Conservation (phyloP, 2,329 filamentous ascomycete species). For the Thermomyces lanuginosus region DNA sequence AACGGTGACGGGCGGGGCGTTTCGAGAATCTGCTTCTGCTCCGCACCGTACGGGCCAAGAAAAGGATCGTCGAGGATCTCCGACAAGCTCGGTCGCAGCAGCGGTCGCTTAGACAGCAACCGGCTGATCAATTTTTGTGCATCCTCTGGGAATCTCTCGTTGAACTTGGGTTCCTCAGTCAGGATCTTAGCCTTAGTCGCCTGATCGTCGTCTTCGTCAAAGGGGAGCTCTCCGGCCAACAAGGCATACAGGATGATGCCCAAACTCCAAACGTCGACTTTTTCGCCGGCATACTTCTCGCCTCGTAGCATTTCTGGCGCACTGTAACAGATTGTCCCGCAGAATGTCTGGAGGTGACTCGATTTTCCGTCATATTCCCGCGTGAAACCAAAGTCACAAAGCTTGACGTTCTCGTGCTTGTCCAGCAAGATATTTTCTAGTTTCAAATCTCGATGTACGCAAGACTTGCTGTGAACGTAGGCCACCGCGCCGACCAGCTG, state of each 20-base stretch:
- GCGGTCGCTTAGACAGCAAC: conserved; percentile 78
- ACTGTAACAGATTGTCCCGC: conserved; percentile 92
- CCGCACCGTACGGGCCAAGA: conserved; percentile 67
- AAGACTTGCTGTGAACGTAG: conserved; percentile 89
- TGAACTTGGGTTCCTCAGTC: conserved; percentile 69
- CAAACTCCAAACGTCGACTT: conserved; percentile 96
- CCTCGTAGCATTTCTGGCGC: conserved; percentile 97
- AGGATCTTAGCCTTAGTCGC: conserved; percentile 74
- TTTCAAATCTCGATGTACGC: conserved; percentile 92
- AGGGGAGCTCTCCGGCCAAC: conserved; percentile 68
- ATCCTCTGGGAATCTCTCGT: conserved; percentile 60
- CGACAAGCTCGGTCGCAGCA: conserved; percentile 62
- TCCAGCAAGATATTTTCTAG: conserved; percentile 92
- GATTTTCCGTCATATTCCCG: conserved; percentile 90
- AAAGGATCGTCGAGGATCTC: conserved; percentile 84
- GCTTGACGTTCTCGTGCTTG: conserved; percentile 91
- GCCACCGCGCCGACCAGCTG: conserved; percentile 88
- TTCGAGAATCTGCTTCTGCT: conserved; percentile 79
- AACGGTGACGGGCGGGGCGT: conserved; percentile 68
- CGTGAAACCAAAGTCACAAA: conserved; percentile 96
- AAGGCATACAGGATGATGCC: conserved; percentile 80
- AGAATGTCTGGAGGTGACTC: conserved; percentile 93
- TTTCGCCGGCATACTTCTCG: conserved; percentile 94
- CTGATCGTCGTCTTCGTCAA: conserved; percentile 88
- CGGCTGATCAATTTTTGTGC: conserved; percentile 60